Conservation (phyloP, 352 stramenopile genomes). For the Phytopythium kandeliae region DNA sequence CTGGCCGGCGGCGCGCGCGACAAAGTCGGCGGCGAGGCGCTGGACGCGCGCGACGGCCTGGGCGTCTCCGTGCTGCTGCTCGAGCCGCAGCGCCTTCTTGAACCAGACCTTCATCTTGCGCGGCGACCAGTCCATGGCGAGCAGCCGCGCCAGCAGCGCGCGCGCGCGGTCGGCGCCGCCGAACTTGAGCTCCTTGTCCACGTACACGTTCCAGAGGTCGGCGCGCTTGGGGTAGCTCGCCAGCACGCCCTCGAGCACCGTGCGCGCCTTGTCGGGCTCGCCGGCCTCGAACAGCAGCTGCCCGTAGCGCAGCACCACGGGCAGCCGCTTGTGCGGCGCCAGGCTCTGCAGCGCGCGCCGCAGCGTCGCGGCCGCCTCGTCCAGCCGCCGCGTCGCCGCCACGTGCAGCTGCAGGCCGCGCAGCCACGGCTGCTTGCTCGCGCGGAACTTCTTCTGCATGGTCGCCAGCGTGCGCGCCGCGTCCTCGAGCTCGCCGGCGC, state of each 20-base stretch:
- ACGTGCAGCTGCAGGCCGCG: slow-evolving; percentile 85
- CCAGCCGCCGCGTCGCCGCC: slow-evolving; percentile 49
- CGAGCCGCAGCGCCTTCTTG: slow-evolving; percentile 95
- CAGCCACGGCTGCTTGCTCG: slow-evolving; percentile 88
- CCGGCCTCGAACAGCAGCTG: slow-evolving; percentile 94
- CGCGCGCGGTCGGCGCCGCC: slow-evolving; percentile 73
- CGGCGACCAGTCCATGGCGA: slow-evolving; percentile 92
- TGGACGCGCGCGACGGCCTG: slow-evolving; percentile 90
- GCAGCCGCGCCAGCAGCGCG: slow-evolving; percentile 87
- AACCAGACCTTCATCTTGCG: slow-evolving; percentile 99
- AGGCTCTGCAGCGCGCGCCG: slow-evolving; percentile 92
- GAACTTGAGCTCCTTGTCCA: slow-evolving; percentile 97
- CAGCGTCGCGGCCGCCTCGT: slow-evolving; percentile 82
- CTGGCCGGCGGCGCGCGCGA: slow-evolving; percentile 64
- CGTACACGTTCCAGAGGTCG: slow-evolving; percentile 96
- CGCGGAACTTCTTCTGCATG: slow-evolving; percentile 92
- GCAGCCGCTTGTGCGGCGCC: slow-evolving; percentile 92
- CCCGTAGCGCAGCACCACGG: slow-evolving; percentile 94
- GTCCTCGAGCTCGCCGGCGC: slow-evolving; percentile 58
- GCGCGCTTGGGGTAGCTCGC: slow-evolving; percentile 94
- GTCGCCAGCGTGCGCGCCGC: slow-evolving; percentile 70
- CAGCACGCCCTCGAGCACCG: slow-evolving; percentile 94
- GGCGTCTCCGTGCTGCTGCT: slow-evolving; percentile 90
- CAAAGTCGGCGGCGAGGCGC: slow-evolving; percentile 92
- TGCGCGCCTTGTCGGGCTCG: slow-evolving; percentile 91